phyloP scores from a whole-genome alignment of 208 protist species.

The Phytomonas serpens region DNA sequence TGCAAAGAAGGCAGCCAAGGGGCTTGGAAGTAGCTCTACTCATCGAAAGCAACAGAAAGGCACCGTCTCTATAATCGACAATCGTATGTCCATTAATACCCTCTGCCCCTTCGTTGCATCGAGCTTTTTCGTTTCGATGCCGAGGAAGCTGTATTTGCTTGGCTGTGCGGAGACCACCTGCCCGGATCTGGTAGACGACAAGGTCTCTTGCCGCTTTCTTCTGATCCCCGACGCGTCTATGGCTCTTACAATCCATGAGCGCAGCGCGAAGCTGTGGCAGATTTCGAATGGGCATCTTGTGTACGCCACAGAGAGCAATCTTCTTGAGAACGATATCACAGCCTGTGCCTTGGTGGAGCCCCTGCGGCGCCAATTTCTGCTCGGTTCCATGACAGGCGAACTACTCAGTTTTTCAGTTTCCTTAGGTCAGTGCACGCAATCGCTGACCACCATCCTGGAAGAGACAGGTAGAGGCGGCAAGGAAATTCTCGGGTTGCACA shows the following conservation, averaged over 20 bases:
- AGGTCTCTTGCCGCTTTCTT: slow-evolving; percentile 33
- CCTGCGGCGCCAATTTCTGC: slow-evolving; percentile 30
- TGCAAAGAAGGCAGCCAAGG: neutral
- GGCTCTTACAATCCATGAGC: slow-evolving; percentile 37
- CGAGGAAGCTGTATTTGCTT: slow-evolving; percentile 21
- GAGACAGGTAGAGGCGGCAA: slow-evolving; percentile 8
- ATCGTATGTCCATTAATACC: neutral
- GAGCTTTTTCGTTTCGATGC: slow-evolving; percentile 17
- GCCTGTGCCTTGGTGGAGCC: slow-evolving; percentile 29
- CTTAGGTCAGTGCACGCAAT: slow-evolving; percentile 20
- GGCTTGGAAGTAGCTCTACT: neutral
- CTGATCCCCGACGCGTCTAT: slow-evolving; percentile 25
- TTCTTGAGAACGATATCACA: slow-evolving; percentile 27
- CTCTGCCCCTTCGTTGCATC: neutral
- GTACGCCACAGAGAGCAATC: slow-evolving; percentile 18
- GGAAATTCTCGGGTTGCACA: slow-evolving; percentile 30
- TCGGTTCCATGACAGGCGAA: slow-evolving; percentile 37
- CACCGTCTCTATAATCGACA: neutral
- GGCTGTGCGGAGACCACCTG: slow-evolving; percentile 15
- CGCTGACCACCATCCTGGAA: slow-evolving; percentile 21
- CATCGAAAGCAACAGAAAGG: neutral
- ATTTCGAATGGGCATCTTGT: slow-evolving; percentile 23
- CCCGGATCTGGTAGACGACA: slow-evolving; percentile 36
- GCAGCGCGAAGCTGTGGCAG: slow-evolving; percentile 31
- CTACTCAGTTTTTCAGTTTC: slow-evolving; percentile 36